phyloP scores from a whole-genome alignment of 2,329 filamentous ascomycete genomes.

The Bipolaris sorokiniana region DNA sequence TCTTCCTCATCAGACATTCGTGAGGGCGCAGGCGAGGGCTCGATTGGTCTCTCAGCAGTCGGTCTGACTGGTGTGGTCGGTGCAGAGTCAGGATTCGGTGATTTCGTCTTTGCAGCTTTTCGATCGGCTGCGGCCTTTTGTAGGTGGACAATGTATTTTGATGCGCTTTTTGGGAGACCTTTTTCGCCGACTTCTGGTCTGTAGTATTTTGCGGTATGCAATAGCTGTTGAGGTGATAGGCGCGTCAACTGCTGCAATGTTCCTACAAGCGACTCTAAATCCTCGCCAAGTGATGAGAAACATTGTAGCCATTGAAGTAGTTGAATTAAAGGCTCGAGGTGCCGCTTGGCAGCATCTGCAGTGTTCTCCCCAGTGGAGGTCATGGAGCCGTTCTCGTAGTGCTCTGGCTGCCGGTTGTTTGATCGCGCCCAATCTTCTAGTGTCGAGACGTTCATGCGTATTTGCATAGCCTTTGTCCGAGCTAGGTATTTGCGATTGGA shows the following conservation, averaged over 20 bases:
- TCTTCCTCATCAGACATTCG: slow-evolving; percentile 58
- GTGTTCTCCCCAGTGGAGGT: slow-evolving; percentile 84
- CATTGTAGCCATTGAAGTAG: slow-evolving; percentile 97
- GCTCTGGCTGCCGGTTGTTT: slow-evolving; percentile 93
- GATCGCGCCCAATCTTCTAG: slow-evolving; percentile 94
- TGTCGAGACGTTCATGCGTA: slow-evolving; percentile 96
- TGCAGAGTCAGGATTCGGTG: slow-evolving; percentile 37
- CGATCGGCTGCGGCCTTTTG: slow-evolving; percentile 71
- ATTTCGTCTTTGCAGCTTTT: slow-evolving; percentile 45
- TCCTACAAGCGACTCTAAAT: slow-evolving; percentile 83
- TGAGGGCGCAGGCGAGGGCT: slow-evolving; percentile 43
- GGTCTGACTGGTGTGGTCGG: slow-evolving; percentile 44
- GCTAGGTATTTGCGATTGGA: slow-evolving; percentile 93
- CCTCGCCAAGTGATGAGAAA: slow-evolving; percentile 91
- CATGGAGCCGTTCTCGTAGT: slow-evolving; percentile 92
- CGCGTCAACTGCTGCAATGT: slow-evolving; percentile 88
- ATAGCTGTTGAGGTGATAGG: slow-evolving; percentile 83
- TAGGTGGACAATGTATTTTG: slow-evolving; percentile 82
- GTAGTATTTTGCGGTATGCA: slow-evolving; percentile 92
- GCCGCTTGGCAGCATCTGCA: slow-evolving; percentile 79
- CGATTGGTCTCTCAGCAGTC: slow-evolving; percentile 28
- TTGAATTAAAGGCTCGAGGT: slow-evolving; percentile 90
- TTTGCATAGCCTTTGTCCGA: slow-evolving; percentile 98
- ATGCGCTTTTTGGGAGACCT: slow-evolving; percentile 82
- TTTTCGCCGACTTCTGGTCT: slow-evolving; percentile 95